These are phyloP conservation scores for Cryptococcus sp. DNA, from an alignment of 1,284 basidiomycete species.

Conservation along the genomic window DNA sequence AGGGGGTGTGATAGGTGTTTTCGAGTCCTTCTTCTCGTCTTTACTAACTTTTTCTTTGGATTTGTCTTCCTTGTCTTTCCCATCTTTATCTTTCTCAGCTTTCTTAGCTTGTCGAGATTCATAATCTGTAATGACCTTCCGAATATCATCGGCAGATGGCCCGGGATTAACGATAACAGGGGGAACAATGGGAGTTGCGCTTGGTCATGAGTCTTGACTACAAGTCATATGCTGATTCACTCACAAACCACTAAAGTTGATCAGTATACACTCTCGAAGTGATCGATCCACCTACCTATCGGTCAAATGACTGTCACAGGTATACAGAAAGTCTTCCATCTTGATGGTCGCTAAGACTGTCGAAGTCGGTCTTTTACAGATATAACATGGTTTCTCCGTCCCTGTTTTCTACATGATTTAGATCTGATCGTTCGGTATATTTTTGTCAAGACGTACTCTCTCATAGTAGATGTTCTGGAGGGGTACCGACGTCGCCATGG, in stretches of 20 bases:
- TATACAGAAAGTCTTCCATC: conserved; percentile 45
- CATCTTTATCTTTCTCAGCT: conserved; percentile 11
- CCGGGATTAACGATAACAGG: conserved; percentile 9
- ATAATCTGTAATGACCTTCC: conserved; percentile 44
- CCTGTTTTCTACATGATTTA: conserved; percentile 11
- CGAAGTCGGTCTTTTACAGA: conserved; percentile 39
- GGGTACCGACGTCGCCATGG: not conserved
- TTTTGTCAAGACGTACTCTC: conserved; percentile 20
- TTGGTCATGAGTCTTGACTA: conserved; percentile 15
- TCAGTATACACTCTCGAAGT: not conserved
- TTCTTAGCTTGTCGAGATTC: conserved; percentile 34
- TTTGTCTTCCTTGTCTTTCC: conserved; percentile 11
- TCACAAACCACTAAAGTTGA: conserved; percentile 1
- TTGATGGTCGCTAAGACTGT: conserved; percentile 44
- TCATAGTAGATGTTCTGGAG: conserved; percentile 43
- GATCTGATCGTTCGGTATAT: not conserved
- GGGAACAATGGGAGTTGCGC: conserved; percentile 32
- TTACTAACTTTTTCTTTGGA: conserved; percentile 13
- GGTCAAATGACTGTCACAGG: conserved; percentile 41
- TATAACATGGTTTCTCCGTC: conserved; percentile 41
- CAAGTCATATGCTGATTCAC: conserved; percentile 9
- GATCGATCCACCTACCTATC: conserved; percentile 34
- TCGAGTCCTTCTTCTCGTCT: conserved; percentile 6
- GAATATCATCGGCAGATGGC: conserved; percentile 43
- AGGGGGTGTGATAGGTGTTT: conserved; percentile 7